Conservation (phyloP, 345 rosid species). For the Viola odorata region DNA sequence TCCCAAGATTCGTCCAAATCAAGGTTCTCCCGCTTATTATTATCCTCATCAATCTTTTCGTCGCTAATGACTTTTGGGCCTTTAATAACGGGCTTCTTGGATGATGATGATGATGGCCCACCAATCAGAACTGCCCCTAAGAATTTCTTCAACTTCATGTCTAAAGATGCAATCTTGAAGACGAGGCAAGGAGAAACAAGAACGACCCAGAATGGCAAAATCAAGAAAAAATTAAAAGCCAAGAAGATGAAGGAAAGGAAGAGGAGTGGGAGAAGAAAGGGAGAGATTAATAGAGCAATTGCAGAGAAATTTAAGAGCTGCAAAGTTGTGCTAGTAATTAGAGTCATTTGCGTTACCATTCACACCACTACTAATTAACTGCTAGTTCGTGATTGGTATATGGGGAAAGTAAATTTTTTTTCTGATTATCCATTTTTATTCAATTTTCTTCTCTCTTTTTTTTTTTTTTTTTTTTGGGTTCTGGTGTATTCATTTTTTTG, state of each 20-base stretch:
- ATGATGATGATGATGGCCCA: too few relatives aligned
- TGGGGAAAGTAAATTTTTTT: not conserved
- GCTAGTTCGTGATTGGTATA: too few relatives aligned
- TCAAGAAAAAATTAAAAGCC: not conserved
- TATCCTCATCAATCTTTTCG: not conserved
- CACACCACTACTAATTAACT: too few relatives aligned
- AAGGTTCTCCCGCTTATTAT: slow-evolving; percentile 3
- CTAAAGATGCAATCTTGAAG: not conserved
- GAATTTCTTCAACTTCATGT: not conserved
- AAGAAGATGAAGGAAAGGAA: not conserved
- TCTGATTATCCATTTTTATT: not conserved
- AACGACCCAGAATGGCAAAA: not conserved
- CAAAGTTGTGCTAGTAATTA: not conserved
- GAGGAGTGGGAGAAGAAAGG: not conserved
- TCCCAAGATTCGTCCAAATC: not conserved
- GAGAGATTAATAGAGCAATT: not conserved
- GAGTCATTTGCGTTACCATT: not conserved
- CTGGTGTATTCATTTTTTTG: not conserved
- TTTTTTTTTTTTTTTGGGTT: too few relatives aligned
- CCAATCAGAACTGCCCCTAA: not conserved
- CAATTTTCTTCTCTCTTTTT: not conserved
- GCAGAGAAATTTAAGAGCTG: slow-evolving; percentile 1
- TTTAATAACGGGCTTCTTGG: not conserved
- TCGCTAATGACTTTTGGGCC: not conserved
- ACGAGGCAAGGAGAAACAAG: not conserved